Base-by-base conservation (phyloP, 139 green algal species). In the Chlamydomonas incerta region DNA sequence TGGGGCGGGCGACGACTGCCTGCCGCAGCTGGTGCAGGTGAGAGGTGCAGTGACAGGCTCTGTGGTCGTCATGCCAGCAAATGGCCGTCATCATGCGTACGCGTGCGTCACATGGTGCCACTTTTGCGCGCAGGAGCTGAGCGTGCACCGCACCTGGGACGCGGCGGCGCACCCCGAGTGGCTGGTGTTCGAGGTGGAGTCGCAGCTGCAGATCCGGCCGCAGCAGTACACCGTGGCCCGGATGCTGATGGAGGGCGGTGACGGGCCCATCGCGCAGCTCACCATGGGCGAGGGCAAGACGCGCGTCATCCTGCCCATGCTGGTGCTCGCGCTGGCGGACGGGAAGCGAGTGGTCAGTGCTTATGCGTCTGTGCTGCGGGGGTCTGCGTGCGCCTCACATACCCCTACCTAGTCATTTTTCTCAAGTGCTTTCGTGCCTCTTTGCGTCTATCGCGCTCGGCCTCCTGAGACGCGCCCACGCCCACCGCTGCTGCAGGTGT, bases 241-340 rank as follows among this genome's bases (percentile, higher is more conserved):
- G 24, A 34, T 88, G n/a, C 79, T 95, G n/a, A 85, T 95, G 29
- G 26, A 68, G 24, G 35, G 90, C 70, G 15, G 17, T 11, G 66
- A 74, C 0, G 90, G 89, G 11, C 28, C 58, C 31, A 81, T 87
- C 52, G 70, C 1, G 31, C 90, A 93, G 88, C 90, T 93, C 58
- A 93, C 92, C 88, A 91, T 92, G 90, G 90, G 90, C 24, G 90
- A 93, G 82, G 92, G 92, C 87, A 95, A 95, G 87, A 93, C 92
- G 35, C 84, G 92, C 28, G 87, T 95, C 81, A 95, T 95, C 73
- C 74, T 93, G 63, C 90, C 92, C 46, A 93, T 95, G 90, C 77
- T 95, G 58, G 85, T 82, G 26, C 87, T 93, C 55, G 70, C 87
- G 33, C 87, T 65, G 75, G 89, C 76, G 37, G 55, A 90, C 31